Evolutionary conservation across 768 basidiomycete species (phyloP).

Genomic region (Tulasnella sp.): DNA sequence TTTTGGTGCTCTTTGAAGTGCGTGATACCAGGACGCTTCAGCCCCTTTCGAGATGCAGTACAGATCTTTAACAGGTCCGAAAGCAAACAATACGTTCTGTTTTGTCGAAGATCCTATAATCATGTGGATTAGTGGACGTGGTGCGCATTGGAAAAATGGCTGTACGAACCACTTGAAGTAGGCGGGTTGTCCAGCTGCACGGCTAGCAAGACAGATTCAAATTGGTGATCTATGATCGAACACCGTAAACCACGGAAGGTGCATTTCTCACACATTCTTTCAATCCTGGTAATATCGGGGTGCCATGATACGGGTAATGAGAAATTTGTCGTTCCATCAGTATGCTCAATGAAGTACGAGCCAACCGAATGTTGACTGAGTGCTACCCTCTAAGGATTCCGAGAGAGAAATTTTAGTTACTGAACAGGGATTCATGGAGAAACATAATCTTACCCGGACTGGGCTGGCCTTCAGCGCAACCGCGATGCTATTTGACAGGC

Average conservation of each 20-base stretch:
- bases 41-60: neutral
- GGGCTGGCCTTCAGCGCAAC: neutral
- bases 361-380: neutral
- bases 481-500: neutral
- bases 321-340: neutral
- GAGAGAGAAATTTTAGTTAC: too few species aligned
- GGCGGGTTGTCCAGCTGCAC: too few species aligned
- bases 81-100: slow-evolving; percentile 3
- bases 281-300: neutral
- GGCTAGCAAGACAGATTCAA: too few species aligned
- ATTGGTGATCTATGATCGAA: too few species aligned
- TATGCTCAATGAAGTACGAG: neutral
- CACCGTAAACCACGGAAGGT: too few species aligned
- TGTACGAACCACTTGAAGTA: too few species aligned
- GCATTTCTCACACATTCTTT: neutral
- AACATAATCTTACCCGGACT: neutral
- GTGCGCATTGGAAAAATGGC: too few species aligned
- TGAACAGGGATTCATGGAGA: too few species aligned
- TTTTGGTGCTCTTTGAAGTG: too few species aligned
- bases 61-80: neutral
- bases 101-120: too few species aligned
- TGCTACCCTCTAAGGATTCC: neutral
- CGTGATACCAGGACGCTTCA: too few species aligned
- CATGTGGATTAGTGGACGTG: too few species aligned
- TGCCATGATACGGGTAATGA: neutral